Conservation (phyloP, 257 asterid genomes). For the Nicotiana undulata region DNA sequence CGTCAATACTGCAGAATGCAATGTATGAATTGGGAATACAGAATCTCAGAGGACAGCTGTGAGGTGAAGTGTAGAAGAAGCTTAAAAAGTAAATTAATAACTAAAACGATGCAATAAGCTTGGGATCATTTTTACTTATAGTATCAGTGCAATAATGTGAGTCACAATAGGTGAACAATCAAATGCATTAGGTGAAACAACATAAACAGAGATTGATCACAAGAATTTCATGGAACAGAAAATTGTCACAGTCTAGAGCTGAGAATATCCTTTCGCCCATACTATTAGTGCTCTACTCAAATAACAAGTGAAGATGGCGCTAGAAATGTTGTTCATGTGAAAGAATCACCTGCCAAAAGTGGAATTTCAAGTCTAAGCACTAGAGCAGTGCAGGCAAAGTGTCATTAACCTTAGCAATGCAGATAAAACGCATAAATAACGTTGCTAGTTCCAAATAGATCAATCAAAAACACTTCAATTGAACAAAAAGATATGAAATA, state of each 20-base stretch:
- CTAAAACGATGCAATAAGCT: not conserved
- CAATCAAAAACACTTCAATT: not conserved
- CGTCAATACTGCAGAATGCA: not conserved
- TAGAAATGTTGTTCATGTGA: not conserved
- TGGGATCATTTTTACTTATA: not conserved
- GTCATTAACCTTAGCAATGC: not conserved
- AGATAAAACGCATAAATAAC: not conserved
- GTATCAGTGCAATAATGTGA: not conserved
- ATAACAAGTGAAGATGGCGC: not conserved
- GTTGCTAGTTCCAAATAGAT: not conserved
- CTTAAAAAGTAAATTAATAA: not conserved
- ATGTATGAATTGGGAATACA: not conserved
- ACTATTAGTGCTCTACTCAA: not conserved
- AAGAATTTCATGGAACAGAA: not conserved
- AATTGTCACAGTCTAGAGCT: not conserved
- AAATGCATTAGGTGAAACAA: not conserved
- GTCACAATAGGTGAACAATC: not conserved
- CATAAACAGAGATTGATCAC: not conserved
- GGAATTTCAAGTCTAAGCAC: not conserved
- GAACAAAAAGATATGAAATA: not conserved
- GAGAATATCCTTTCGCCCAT: not conserved
- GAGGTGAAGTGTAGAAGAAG: not conserved
- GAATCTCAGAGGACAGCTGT: not conserved
- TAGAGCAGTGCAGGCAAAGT: not conserved
- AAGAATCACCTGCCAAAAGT: not conserved